A percentile compares a stretch with the other conserved stretches of the same genome.
Evolutionary conservation across 257 asterid genomes (phyloP).

Genomic region (Salvia splendens): DNA sequence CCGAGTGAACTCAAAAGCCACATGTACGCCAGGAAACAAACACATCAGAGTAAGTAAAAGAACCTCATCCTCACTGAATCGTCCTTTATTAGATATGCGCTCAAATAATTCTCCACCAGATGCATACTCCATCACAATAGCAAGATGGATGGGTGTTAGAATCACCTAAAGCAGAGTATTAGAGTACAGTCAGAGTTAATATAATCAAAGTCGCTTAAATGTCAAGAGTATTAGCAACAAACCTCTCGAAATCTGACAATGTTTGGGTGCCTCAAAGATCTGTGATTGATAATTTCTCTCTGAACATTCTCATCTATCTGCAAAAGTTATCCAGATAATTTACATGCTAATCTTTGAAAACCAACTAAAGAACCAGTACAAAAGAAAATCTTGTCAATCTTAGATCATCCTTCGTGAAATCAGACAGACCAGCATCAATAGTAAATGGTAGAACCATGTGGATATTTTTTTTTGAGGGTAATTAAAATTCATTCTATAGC

Average conservation of each 20-base stretch:
- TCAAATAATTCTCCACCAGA: slow-evolving; percentile 78
- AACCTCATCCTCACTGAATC: slow-evolving; percentile 77
- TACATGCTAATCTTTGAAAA: neutral
- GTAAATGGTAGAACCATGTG: slow-evolving; percentile 5
- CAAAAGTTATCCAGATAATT: slow-evolving; percentile 23
- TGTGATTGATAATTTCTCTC: slow-evolving; percentile 72
- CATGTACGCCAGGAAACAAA: neutral
- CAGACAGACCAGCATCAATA: neutral
- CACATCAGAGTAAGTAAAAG: slow-evolving; percentile 7
- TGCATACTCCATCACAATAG: slow-evolving; percentile 82
- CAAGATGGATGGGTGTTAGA: slow-evolving; percentile 73
- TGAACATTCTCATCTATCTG: slow-evolving; percentile 78
- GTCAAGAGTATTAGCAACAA: slow-evolving; percentile 23
- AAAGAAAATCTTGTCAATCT: neutral
- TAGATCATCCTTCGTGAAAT: neutral
- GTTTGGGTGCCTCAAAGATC: slow-evolving; percentile 71
- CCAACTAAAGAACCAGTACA: too few relatives aligned
- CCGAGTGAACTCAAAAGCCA: slow-evolving; percentile 3
- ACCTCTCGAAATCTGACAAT: slow-evolving; percentile 73
- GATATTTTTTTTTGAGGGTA: slow-evolving; percentile 18
- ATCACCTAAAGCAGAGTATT: slow-evolving; percentile 50
- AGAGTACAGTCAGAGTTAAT: slow-evolving; percentile 15
- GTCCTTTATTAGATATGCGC: slow-evolving; percentile 64
- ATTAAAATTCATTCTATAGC: slow-evolving; percentile 17
- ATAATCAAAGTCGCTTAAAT: neutral